phyloP scores from a whole-genome alignment of 2,329 filamentous ascomycete species.

The Anthostomella pinea region DNA sequence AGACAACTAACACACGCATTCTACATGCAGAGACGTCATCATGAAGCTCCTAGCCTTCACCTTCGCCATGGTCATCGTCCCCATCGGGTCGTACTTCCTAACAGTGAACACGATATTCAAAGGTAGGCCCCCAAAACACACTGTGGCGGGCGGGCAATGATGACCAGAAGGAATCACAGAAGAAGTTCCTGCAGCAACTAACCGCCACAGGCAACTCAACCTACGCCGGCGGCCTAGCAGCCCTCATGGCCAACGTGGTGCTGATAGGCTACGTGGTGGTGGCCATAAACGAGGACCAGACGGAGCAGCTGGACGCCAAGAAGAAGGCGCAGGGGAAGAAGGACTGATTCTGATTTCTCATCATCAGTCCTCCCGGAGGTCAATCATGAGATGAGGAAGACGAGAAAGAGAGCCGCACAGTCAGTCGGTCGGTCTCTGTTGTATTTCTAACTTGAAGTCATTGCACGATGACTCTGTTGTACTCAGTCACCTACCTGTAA shows the following conservation, averaged over 20 bases:
- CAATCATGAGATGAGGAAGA: slow-evolving; percentile 1
- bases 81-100: slow-evolving; percentile 85
- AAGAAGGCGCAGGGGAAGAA: slow-evolving; percentile 48
- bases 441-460: too few relatives aligned
- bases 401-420: too few relatives aligned
- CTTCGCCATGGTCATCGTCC: slow-evolving; percentile 82
- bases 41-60: slow-evolving; percentile 88
- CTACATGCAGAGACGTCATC: slow-evolving; percentile 82
- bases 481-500: too few relatives aligned
- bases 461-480: too few relatives aligned
- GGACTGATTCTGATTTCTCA: slow-evolving; percentile 18
- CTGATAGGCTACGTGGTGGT: slow-evolving; percentile 88
- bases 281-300: slow-evolving; percentile 81
- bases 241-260: slow-evolving; percentile 87
- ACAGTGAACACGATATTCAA: slow-evolving; percentile 74
- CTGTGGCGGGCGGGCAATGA: not conserved
- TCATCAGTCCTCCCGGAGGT: not conserved
- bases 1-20: slow-evolving; percentile 5
- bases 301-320: slow-evolving; percentile 43
- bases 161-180: too few relatives aligned
- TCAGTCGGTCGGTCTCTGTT: too few relatives aligned
- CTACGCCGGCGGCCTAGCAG: slow-evolving; percentile 79
- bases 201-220: slow-evolving; percentile 72
- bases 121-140: slow-evolving; percentile 50
- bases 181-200: slow-evolving; percentile 1